These are phyloP conservation scores for Silybum marianum DNA, from an alignment of 129 eudicot species.

Conservation along the genomic window DNA sequence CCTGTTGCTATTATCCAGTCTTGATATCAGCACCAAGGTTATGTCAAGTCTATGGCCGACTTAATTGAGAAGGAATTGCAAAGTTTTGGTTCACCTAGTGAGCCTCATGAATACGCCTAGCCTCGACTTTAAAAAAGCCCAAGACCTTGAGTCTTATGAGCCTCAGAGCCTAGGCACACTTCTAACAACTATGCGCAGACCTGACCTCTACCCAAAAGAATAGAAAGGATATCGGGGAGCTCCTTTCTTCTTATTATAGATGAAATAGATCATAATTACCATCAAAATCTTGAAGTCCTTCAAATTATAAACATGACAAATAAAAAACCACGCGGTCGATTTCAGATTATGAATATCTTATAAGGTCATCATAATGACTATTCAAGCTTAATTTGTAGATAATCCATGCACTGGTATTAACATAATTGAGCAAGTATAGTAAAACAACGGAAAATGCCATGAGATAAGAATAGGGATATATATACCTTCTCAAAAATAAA, in stretches of 20 bases:
- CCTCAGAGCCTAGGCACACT: no score
- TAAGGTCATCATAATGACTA: background rate
- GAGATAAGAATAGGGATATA: slow-evolving; percentile 8
- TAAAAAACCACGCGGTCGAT: no score
- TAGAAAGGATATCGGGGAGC: no score
- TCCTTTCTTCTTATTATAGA: no score
- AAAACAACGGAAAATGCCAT: background rate
- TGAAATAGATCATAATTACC: background rate
- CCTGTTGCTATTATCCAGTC: slow-evolving; percentile 80
- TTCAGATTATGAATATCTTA: background rate
- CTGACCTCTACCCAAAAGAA: no score
- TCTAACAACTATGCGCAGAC: no score
- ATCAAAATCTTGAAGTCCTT: background rate
- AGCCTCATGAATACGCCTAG: no score
- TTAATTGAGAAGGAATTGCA: slow-evolving; percentile 80
- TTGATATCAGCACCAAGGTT: slow-evolving; percentile 94
- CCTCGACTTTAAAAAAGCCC: no score
- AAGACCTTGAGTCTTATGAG: no score
- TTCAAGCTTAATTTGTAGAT: background rate
- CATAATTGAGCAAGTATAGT: background rate
- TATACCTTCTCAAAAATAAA: slow-evolving; percentile 86
- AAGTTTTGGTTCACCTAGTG: slow-evolving; percentile 46
- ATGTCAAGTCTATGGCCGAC: slow-evolving; percentile 88
- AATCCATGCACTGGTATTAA: background rate
- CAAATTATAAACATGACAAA: background rate